Base-by-base conservation (phyloP, 2,329 filamentous ascomycete species). In the Erysiphe pulchra region DNA sequence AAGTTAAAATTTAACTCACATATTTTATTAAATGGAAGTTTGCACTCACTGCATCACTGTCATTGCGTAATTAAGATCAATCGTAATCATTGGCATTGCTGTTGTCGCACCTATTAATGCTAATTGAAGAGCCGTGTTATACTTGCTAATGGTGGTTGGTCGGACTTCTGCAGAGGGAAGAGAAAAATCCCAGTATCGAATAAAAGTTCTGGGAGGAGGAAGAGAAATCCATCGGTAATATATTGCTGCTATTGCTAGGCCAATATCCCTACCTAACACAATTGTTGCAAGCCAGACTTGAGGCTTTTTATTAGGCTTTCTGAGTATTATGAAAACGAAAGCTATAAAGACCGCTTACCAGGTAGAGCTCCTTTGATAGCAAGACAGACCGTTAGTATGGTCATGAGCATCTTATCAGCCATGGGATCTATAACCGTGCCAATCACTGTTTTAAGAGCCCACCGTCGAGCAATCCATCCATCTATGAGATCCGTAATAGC, bases 381-480 rank as follows among this genome's bases (percentile, higher is more conserved):
- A 40, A 95, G 64, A 51, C 81, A 85, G 12, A 87, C 77, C 0
- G 87, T 92, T 54, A 92, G 63, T 47, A 93, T 75, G 0, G 87
- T 94, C 90, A 98, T 95, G 51, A 98, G 70, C 9, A 75, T 72
- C 65, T 98, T 98, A 62, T 98, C 90, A 2, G 90, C 90, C 80
- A 94, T 90, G 6, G 90, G 90, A 56, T 93, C 86, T 50, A 98
- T 84, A 30, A 98, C 75, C 46, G 83, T 92, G 46, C 90, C 90
- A 10, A 95, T 84, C 1, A 98, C 87, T 0, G 90, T 95, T 61
- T 90, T 80, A 47, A 84, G 70, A 44, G 87, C 79, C 75, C 80
- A 95, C 49, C 70, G 72, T 37, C 90, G 74, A 24, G 90, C 90
- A 55, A 98, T 90, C 70, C 79, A 95, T 47, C 90, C 90, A 59